Conservation (phyloP, 2,329 filamentous ascomycete genomes). For the Endothia cerciana region DNA sequence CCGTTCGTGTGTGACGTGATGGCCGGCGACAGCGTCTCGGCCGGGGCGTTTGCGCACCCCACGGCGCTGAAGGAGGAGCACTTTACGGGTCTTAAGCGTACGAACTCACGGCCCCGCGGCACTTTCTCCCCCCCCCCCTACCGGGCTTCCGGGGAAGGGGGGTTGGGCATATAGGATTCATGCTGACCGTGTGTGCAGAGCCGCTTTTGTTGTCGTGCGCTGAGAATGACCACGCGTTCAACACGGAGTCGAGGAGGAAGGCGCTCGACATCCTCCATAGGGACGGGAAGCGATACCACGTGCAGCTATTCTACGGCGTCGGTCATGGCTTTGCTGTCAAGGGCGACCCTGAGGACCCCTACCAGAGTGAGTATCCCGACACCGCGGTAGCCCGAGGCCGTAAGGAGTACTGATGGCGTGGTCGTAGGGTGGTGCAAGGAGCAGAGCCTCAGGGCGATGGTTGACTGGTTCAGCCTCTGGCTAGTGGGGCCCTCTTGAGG, state of each 20-base stretch:
- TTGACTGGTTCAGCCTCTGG: conserved; percentile 39
- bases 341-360: conserved; percentile 51
- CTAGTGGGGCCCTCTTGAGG: conserved; percentile 23
- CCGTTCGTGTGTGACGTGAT: conserved; percentile 51
- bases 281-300: conserved; percentile 56
- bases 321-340: conserved; percentile 67
- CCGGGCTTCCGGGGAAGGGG: no score
- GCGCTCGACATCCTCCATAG: conserved; percentile 48
- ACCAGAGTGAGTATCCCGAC: conserved; percentile 39
- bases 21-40: conserved; percentile 41
- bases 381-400: neutral
- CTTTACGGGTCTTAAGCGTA: conserved; percentile 44
- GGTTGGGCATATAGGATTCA: neutral
- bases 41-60: conserved; percentile 56
- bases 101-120: conserved; percentile 22
- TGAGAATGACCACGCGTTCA: conserved; percentile 50
- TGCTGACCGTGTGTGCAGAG: conserved; percentile 31
- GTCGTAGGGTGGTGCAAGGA: conserved; percentile 38
- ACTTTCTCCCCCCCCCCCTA: no score
- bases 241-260: conserved; percentile 40
- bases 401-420: neutral
- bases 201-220: conserved; percentile 52
- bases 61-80: conserved; percentile 53
- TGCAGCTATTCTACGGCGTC: conserved; percentile 65
- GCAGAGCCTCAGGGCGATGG: conserved; percentile 36